These are phyloP conservation scores for Chloranthus sessilifolius DNA, from an alignment of 164 flowering plant genomes.

Conservation along the genomic window DNA sequence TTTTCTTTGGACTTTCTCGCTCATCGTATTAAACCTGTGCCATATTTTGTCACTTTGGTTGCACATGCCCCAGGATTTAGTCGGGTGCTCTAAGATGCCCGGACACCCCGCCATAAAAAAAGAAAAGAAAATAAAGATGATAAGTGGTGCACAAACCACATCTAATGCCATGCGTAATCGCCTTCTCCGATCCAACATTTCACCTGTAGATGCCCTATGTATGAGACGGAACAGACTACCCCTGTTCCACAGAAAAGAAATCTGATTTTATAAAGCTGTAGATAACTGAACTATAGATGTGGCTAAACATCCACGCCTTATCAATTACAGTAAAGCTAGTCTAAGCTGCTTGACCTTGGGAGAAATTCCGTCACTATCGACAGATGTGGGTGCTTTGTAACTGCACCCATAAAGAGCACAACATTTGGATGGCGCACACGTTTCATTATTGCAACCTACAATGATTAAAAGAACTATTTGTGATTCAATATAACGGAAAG, in stretches of 20 bases:
- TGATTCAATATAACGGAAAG: no score
- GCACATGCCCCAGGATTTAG: no score
- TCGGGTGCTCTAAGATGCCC: no score
- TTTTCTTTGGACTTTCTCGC: no score
- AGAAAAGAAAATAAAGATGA: not conserved
- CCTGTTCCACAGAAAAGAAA: slow-evolving; percentile 39
- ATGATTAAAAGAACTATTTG: slow-evolving; percentile 6
- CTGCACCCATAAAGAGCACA: slow-evolving; percentile 99
- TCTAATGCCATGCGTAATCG: slow-evolving; percentile 91
- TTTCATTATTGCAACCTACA: slow-evolving; percentile 94
- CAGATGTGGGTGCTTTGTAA: slow-evolving; percentile 83
- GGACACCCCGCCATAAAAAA: no score
- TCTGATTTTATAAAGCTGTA: not conserved
- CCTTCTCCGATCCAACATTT: slow-evolving; percentile 69
- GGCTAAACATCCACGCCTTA: not conserved
- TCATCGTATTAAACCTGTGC: no score
- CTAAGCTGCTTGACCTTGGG: slow-evolving; percentile 50
- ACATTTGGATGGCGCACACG: slow-evolving; percentile 96
- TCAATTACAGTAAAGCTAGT: no score
- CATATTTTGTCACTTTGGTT: no score
- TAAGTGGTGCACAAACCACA: slow-evolving; percentile 58
- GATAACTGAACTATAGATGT: not conserved
- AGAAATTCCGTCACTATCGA: slow-evolving; percentile 94
- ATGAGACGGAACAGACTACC: slow-evolving; percentile 88
- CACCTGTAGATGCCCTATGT: slow-evolving; percentile 73